phyloP scores from a whole-genome alignment of 345 rosid genomes.

The Adansonia digitata region DNA sequence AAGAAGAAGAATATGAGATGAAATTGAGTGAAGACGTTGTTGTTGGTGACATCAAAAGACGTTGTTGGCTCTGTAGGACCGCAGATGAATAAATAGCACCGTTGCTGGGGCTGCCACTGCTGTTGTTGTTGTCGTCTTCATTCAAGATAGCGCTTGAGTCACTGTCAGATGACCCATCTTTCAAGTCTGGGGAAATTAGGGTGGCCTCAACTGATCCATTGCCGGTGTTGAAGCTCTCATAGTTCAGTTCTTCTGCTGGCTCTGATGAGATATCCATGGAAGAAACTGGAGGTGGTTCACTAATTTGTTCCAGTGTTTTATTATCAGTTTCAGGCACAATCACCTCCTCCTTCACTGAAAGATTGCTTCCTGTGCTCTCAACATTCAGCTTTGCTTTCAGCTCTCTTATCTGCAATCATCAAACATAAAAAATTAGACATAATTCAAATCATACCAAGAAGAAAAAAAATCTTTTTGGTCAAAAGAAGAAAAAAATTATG shows the following conservation, averaged over 20 bases:
- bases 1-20: neutral
- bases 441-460: neutral
- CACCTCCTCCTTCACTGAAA: conserved; percentile 62
- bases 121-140: conserved; percentile 48
- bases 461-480: neutral
- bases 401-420: conserved; percentile 56
- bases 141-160: conserved; percentile 80
- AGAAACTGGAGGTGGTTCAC: conserved; percentile 24
- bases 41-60: conserved; percentile 28
- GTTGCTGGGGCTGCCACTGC: conserved; percentile 36
- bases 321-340: conserved; percentile 34
- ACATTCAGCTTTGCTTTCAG: conserved; percentile 65
- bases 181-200: conserved; percentile 47
- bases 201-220: neutral
- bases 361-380: conserved; percentile 51
- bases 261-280: conserved; percentile 26
- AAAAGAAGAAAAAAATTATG: no score
- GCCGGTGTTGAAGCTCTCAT: conserved; percentile 25
- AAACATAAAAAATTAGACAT: neutral
- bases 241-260: conserved; percentile 32
- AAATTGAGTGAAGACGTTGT: neutral
- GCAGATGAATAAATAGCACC: conserved; percentile 39
- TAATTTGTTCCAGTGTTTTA: conserved; percentile 23
- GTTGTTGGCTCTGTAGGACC: conserved; percentile 30
- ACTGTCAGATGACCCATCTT: conserved; percentile 85